phyloP scores from a whole-genome alignment of 169 alveolate genomes.

The Eimeria sp. region DNA sequence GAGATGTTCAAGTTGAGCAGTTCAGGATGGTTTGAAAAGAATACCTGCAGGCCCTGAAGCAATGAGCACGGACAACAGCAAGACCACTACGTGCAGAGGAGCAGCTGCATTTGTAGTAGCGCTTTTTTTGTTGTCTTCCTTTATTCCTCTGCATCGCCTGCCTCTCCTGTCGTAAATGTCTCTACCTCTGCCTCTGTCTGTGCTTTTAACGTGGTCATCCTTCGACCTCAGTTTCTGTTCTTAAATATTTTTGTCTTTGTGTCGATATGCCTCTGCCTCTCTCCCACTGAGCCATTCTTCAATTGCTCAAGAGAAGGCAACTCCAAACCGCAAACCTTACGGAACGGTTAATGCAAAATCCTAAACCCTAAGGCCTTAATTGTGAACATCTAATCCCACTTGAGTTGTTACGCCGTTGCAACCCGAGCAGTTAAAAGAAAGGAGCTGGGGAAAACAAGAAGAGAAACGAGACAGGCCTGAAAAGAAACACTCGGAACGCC shows the following conservation, averaged over 20 bases:
- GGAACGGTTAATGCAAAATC: not conserved
- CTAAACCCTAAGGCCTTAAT: not conserved
- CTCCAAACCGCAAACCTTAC: not conserved
- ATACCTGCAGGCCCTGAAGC: slow-evolving; percentile 50
- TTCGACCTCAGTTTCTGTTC: not conserved
- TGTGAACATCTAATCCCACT: not conserved
- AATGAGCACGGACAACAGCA: not conserved
- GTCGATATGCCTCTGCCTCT: not conserved
- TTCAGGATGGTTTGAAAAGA: not conserved
- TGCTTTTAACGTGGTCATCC: not conserved
- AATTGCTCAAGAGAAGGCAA: not conserved
- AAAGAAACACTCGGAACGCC: not conserved
- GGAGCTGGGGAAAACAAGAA: not conserved
- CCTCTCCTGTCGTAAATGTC: not conserved
- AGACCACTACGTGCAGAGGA: not conserved
- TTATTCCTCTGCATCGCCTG: not conserved
- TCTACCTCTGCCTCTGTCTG: not conserved
- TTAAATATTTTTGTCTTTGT: not conserved
- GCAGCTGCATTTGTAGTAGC: not conserved
- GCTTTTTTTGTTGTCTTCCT: no score
- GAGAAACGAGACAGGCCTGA: slow-evolving; percentile 15
- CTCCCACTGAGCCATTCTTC: not conserved
- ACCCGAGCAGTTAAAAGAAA: slow-evolving; percentile 18
- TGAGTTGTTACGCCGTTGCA: not conserved
- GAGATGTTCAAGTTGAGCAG: not conserved